Evolutionary conservation across 495 filamentous ascomycete species (phyloP), one percentile per base, ranked within the genome.

Genomic region (Hypoxylon rickii): DNA sequence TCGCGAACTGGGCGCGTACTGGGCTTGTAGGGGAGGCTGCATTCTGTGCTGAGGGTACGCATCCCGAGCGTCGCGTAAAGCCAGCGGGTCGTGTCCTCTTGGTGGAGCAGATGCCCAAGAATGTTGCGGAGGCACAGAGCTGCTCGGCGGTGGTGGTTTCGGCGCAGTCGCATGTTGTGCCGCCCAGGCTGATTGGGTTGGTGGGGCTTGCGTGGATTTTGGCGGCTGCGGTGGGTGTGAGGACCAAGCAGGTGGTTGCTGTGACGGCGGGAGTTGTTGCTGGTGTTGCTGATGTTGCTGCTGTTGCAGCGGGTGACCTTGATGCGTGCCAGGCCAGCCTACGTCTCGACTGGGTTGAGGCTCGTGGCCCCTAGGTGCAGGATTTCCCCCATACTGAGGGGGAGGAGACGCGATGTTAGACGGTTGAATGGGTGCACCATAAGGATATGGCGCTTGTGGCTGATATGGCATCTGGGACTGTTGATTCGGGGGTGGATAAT

Each of bases 121-220:
- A 43, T 64, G 66, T 51, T 78, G 77, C 4, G 70, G 65, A 15
- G 71, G 61, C 16, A 73, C 66, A 6, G 73, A 71, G 34, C 60
- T 71, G 19, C 54, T 70, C 22, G 74, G 66, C 1, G 63, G 60
- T 3, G 65, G 64, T 2, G 72, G 70, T 51, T 77, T 79, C 11
- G 70, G 54, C 36, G 70, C 64, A 16, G 63, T 65, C 12, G 68
- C 72, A 34, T 76, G 73, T 40, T 78, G 75, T 7, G 67, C 66
- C 5, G 61, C 76, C 77, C 77, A 79, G 10, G 74, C 69, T 2
- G 76, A 70, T 26, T 71, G 69, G 5, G 68, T 47, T 7, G 70
- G 68, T 17, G 67, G 67, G 2, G 70, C 65, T 51, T 76, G 73
- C 16, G 63, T 63, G 6, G 69, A 38, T 53, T 76, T 76, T 7